Evolutionary conservation across 768 basidiomycete species (phyloP), one percentile per base, ranked within the genome.

Genomic region (Mycena rosella): DNA sequence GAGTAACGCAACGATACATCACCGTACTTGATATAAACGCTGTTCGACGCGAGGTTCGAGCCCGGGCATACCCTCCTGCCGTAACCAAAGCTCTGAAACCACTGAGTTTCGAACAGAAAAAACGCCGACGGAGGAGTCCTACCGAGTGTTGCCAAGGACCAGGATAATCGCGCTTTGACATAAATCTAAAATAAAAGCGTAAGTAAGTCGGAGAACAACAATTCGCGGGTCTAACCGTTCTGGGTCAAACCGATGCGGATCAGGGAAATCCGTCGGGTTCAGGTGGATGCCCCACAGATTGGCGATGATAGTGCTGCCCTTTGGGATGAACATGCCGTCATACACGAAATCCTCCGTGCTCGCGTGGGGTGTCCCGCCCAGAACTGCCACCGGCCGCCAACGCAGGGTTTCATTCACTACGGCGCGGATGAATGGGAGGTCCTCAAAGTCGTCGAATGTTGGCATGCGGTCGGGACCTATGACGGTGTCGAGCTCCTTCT

Each of bases 381-480:
- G 74, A 48, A 78, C 74, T 1, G 78, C 76, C 3, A 79, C 75
- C 7, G 79, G 79, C 7, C 79, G 74, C 80, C 80, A 81, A 34
- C 79, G 73, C 27, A 83, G 70, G 5, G 81, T 78, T 65, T 84
- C 83, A 56, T 80, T 81, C 3, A 84, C 74, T 20, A 84, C 30
- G 0, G 81, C 82, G 24, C 74, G 73, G 42, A 82, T 70, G 59
- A 80, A 84, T 3, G 81, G 77, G 17, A 84, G 74, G 47, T 66
- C 73, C 11, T 74, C 77, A 53, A 73, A 73, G 60, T 84, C 82
- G 15, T 74, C 77, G 51, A 79, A 79, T 20, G 74, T 76, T 20
- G 84, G 84, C 64, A 84, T 75, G 22, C 82, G 76, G 38, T 80
- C 78, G 15, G 66, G 52, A 0, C 82, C 81, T 3, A 83, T 69